These are phyloP conservation scores for Cryptococcus sp. DNA, from an alignment of 1,284 basidiomycete species.

Conservation along the genomic window DNA sequence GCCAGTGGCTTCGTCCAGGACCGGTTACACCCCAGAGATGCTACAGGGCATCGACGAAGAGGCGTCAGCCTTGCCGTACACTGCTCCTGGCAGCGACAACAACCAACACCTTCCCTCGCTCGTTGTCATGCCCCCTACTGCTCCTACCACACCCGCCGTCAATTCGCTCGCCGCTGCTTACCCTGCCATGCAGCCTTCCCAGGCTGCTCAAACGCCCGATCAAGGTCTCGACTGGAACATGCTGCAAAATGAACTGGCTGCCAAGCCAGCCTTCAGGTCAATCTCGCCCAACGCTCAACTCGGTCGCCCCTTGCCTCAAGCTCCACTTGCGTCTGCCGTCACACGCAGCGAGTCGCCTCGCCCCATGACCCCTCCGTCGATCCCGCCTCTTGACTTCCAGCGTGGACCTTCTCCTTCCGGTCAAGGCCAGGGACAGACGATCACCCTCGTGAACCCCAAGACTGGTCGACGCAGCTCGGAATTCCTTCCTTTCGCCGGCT, in stretches of 20 bases:
- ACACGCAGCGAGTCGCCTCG: slow-evolving; percentile 5
- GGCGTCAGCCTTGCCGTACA: slow-evolving; percentile 8
- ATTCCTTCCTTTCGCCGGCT: slow-evolving; percentile 19
- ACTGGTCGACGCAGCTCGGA: slow-evolving; percentile 23
- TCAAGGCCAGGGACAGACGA: slow-evolving; percentile 6
- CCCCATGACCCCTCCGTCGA: slow-evolving; percentile 22
- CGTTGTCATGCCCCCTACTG: slow-evolving; percentile 36
- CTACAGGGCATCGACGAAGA: slow-evolving; percentile 7
- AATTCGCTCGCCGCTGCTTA: slow-evolving; percentile 24
- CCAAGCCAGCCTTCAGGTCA: slow-evolving; percentile 46
- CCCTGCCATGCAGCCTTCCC: slow-evolving; percentile 23
- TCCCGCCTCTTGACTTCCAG: slow-evolving; percentile 56
- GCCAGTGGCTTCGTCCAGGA: slow-evolving; percentile 27
- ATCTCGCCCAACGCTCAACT: slow-evolving; percentile 46
- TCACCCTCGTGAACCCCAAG: slow-evolving; percentile 24
- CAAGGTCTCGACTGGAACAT: slow-evolving; percentile 42
- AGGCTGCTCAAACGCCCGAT: slow-evolving; percentile 14
- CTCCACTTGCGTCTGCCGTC: neutral
- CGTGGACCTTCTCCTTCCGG: slow-evolving; percentile 63
- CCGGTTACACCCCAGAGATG: slow-evolving; percentile 12
- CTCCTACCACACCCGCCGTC: slow-evolving; percentile 33
- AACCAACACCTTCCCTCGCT: slow-evolving; percentile 30
- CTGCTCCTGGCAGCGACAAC: slow-evolving; percentile 24
- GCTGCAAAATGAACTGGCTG: slow-evolving; percentile 35
- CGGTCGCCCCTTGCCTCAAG: neutral